Conservation (phyloP, 805 yeast genomes). For the Wickerhamiella siamensis region DNA sequence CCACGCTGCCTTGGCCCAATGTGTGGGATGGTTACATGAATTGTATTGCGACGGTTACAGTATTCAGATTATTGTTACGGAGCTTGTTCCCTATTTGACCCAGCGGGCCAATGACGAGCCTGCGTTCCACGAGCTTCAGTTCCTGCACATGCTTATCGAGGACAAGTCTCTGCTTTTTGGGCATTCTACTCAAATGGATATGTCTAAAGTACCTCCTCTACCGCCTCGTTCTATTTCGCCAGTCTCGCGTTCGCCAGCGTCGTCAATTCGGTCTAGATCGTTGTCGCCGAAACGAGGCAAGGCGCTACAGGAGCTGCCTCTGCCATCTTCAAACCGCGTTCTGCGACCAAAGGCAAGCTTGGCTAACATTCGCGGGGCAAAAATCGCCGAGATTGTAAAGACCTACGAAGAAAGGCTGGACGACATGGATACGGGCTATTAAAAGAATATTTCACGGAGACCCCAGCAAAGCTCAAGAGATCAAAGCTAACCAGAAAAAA, state of each 20-base stretch:
- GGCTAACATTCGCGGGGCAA: not conserved
- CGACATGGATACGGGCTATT: not conserved
- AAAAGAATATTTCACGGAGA: too few relatives aligned
- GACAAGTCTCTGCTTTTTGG: not conserved
- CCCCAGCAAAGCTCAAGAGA: too few relatives aligned
- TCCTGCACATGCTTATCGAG: not conserved
- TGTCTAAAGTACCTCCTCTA: not conserved
- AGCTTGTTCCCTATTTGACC: not conserved
- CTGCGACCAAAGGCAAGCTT: slow-evolving; percentile 1
- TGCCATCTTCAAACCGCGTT: not conserved
- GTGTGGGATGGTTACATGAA: not conserved
- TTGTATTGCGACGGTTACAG: not conserved
- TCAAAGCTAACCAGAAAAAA: too few relatives aligned
- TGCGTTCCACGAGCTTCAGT: not conserved
- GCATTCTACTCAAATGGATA: not conserved
- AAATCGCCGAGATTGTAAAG: slow-evolving; percentile 1
- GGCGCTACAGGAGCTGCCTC: not conserved
- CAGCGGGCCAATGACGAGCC: not conserved
- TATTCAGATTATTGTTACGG: not conserved
- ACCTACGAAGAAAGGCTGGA: slow-evolving; percentile 1
- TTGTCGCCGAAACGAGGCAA: not conserved
- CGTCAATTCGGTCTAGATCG: not conserved
- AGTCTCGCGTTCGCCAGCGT: not conserved
- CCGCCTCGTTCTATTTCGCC: not conserved
- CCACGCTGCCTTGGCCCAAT: not conserved